Evolutionary conservation across 805 yeast genomes (phyloP).

Genomic region (Brettanomyces custersianus): DNA sequence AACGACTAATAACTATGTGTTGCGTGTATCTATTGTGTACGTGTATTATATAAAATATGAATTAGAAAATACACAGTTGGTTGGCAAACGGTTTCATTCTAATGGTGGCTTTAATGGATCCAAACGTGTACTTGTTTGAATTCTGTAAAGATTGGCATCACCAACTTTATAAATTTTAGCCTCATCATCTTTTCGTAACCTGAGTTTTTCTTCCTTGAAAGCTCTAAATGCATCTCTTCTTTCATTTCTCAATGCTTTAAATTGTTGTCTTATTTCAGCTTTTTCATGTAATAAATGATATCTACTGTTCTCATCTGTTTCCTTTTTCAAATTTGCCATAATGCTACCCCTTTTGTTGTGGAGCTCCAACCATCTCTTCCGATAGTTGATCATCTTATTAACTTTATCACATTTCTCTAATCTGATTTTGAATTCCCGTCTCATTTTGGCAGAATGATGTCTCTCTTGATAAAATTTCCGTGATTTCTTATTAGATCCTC

Average conservation of each 20-base stretch:
- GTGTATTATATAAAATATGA: no score
- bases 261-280: background rate
- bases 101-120: no score
- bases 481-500: background rate
- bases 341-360: background rate
- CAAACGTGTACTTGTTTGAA: no score
- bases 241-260: background rate
- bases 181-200: background rate
- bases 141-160: background rate
- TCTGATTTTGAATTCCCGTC: background rate
- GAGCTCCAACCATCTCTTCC: background rate
- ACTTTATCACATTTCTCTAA: background rate
- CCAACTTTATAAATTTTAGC: background rate
- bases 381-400: slow-evolving; percentile 1
- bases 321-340: background rate
- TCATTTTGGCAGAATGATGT: background rate
- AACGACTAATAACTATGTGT: no score
- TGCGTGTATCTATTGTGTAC: no score
- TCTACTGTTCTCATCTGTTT: background rate
- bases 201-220: background rate
- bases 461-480: background rate
- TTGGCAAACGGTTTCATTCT: no score
- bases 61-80: no score
- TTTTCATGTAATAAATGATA: background rate
- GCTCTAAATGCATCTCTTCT: background rate